Base-by-base conservation (phyloP, 352 stramenopile species). In the Phytopythium montanum region DNA sequence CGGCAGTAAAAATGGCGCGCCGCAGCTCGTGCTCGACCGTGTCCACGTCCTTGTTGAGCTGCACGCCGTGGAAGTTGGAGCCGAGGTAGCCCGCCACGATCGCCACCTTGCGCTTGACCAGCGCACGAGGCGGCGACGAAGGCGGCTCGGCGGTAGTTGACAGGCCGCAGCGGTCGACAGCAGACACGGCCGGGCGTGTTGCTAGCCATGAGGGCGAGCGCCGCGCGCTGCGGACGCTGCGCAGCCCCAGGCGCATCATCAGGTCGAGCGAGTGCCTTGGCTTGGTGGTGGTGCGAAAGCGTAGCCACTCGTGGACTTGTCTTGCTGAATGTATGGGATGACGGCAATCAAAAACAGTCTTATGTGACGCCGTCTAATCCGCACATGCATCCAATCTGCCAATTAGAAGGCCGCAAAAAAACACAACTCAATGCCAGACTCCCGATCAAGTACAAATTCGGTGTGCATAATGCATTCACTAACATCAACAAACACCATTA, bases 11-110 rank as follows among this genome's bases (percentile, higher is more conserved):
- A 29, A 97, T 83, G 28, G 88, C 90, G 16, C 68, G 53, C 19
- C 88, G 88, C 28, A 97, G 60, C 55, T 88, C 83, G 52, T 88
- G 62, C 67, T 97, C 90, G 53, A 97, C 92, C 21, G 90, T 97
- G 19, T 71, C 57, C 8, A 96, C 85, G 61, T 87, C 63, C 26
- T 88, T 72, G 65, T 91, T 92, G 25, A 94, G 65, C 69, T 94
- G 85, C 57, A 94, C 73, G 29, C 81, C 81, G 56, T 85, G 73
- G 72, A 92, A 96, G 51, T 76, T 74, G 23, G 73, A 90, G 58
- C 90, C 90, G 53, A 81, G 75, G 77, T 96, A 97, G 25, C 85
- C 84, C 2, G 81, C 73, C 33, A 97, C 81, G 46, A 97, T 76
- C 25, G 84, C 89, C 59, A 97, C 83, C 54, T 96, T 96, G 60